A percentile compares a stretch with the other conserved stretches of the same genome.
Conservation (phyloP, 208 protist species). For the Acanthamoeba triangularis region DNA sequence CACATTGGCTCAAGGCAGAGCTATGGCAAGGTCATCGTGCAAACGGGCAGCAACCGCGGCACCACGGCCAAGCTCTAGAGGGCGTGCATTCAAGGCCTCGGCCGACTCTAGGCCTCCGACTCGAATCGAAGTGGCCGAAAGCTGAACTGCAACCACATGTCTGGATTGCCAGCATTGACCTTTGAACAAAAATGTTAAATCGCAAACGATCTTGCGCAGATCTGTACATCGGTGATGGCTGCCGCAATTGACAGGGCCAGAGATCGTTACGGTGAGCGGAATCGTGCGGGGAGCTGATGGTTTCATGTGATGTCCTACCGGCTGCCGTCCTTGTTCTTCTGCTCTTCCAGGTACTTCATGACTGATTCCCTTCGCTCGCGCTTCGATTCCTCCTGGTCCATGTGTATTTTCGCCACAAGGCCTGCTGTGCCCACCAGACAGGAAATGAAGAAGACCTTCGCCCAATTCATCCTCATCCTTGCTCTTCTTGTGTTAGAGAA, state of each 20-base stretch:
- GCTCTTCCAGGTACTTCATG: slow-evolving; percentile 60
- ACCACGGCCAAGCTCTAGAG: not conserved
- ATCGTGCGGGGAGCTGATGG: too few species aligned
- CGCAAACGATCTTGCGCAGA: too few species aligned
- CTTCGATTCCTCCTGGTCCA: slow-evolving; percentile 51
- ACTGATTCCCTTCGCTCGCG: slow-evolving; percentile 43
- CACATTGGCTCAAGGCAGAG: not conserved
- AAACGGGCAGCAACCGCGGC: not conserved
- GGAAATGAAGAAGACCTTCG: slow-evolving; percentile 38
- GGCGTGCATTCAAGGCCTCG: not conserved
- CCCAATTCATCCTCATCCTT: slow-evolving; percentile 54
- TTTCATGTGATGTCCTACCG: too few species aligned
- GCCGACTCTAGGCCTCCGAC: not conserved
- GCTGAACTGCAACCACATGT: not conserved
- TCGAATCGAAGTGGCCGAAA: not conserved
- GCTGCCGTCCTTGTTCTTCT: not conserved
- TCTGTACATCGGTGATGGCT: too few species aligned
- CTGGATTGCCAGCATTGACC: too few species aligned
- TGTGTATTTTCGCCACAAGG: slow-evolving; percentile 33
- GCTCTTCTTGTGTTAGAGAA: too few species aligned
- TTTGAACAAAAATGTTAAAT: too few species aligned
- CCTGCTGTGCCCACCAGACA: slow-evolving; percentile 15
- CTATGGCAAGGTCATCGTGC: slow-evolving; percentile 53
- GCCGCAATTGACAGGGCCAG: too few species aligned
- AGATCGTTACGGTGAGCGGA: too few species aligned